These are phyloP conservation scores for Chaetomium olivaceum DNA, from an alignment of 2,329 filamentous ascomycete genomes.

Conservation along the genomic window DNA sequence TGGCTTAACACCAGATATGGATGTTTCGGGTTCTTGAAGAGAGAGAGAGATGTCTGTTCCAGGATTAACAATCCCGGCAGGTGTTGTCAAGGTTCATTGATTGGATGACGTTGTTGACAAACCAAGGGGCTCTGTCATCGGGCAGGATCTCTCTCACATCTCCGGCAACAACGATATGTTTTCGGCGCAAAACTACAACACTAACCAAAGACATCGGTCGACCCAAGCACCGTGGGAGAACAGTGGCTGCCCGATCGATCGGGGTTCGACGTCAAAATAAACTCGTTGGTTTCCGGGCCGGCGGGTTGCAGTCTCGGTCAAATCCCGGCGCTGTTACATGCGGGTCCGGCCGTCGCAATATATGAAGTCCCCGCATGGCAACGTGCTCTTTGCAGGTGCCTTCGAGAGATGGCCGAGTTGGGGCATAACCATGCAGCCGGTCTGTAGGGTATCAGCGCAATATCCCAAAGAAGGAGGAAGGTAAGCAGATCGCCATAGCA, in stretches of 20 bases:
- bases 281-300: conserved; percentile 1
- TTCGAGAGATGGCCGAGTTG: neutral
- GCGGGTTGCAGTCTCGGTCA: conserved; percentile 1
- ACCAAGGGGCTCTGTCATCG: neutral
- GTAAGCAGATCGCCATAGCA: conserved; percentile 13
- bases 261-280: conserved; percentile 21
- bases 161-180: neutral
- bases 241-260: neutral
- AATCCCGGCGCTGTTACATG: conserved; percentile 13
- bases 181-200: neutral
- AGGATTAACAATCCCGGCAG: no score
- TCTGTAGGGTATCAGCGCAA: neutral
- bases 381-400: neutral
- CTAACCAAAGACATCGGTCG: neutral
- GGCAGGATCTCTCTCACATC: neutral
- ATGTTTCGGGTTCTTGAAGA: neutral
- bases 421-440: conserved; percentile 2
- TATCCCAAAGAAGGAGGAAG: neutral
- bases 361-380: conserved; percentile 1
- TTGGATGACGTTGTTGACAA: neutral
- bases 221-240: neutral
- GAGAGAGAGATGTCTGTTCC: neutral
- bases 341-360: conserved; percentile 17
- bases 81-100: no score
- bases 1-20: neutral